Percentiles rank a stretch among this genome's conserved stretches.
These are phyloP conservation scores for Jacaranda copaia DNA, from an alignment of 257 asterid genomes.

Conservation along the genomic window DNA sequence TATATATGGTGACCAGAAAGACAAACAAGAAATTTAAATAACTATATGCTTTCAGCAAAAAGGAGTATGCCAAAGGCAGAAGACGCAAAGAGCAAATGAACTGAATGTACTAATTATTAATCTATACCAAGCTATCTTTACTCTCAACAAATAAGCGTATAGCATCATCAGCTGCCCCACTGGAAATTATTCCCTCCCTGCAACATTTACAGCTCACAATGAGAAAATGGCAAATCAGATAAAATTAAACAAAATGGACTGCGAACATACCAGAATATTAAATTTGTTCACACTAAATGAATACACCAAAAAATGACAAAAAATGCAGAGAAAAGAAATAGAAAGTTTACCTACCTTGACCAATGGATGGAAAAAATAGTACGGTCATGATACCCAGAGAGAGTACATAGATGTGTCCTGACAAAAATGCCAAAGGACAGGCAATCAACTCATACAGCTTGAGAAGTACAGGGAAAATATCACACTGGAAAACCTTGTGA, in stretches of 20 bases:
- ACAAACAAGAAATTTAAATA: background rate
- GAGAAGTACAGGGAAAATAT: slow-evolving; percentile 4
- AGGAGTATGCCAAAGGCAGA: slow-evolving; percentile 15
- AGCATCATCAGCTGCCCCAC: slow-evolving; percentile 94
- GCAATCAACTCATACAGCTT: slow-evolving; percentile 33
- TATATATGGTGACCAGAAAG: slow-evolving; percentile 19
- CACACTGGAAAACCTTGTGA: background rate
- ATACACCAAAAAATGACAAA: background rate
- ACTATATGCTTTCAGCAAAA: background rate
- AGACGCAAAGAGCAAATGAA: slow-evolving; percentile 5
- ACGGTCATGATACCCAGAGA: slow-evolving; percentile 93
- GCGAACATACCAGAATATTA: background rate
- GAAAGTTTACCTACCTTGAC: slow-evolving; percentile 70
- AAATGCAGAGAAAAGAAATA: background rate
- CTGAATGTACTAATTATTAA: background rate
- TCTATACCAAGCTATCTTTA: slow-evolving; percentile 64
- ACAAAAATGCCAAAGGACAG: slow-evolving; percentile 37
- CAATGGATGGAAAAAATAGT: slow-evolving; percentile 90
- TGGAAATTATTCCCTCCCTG: slow-evolving; percentile 86
- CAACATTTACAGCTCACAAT: slow-evolving; percentile 35
- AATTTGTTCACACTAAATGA: background rate
- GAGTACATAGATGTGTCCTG: slow-evolving; percentile 83
- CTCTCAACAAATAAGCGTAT: slow-evolving; percentile 82
- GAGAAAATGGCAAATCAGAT: slow-evolving; percentile 7
- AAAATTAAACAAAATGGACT: slow-evolving; percentile 19